Conservation (phyloP, 2,329 filamentous ascomycete genomes). For the Aspergillus fumigatus region DNA sequence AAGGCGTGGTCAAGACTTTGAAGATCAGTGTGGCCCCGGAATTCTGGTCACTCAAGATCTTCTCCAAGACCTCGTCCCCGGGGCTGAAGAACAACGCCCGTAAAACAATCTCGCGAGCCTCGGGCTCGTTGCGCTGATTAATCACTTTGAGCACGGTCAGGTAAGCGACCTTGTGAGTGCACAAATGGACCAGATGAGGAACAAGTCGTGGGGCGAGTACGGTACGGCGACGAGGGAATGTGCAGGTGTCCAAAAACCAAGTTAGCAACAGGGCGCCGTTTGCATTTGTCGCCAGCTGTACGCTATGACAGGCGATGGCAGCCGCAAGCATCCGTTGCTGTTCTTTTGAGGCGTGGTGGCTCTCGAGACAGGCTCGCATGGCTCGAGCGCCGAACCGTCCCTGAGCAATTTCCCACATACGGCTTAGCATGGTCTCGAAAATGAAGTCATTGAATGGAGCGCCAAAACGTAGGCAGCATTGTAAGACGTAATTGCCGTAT, state of each 20-base stretch:
- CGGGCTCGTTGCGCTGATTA: conserved; percentile 91
- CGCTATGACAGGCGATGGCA: conserved; percentile 91
- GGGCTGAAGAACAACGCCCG: conserved; percentile 88
- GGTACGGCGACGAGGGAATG: conserved; percentile 83
- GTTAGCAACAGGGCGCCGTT: conserved; percentile 92
- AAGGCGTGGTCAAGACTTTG: conserved; percentile 95
- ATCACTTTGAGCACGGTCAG: conserved; percentile 96
- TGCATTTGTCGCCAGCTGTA: conserved; percentile 91
- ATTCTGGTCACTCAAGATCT: conserved; percentile 83
- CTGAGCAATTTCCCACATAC: conserved; percentile 89
- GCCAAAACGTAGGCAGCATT: conserved; percentile 91
- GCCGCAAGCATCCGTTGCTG: conserved; percentile 94
- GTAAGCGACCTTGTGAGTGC: conserved; percentile 98
- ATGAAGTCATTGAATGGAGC: conserved; percentile 91
- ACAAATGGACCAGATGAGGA: conserved; percentile 87
- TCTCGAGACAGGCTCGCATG: conserved; percentile 95
- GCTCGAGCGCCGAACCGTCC: conserved; percentile 91
- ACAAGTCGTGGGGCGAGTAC: conserved; percentile 89
- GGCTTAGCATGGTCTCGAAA: conserved; percentile 92
- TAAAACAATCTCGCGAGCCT: conserved; percentile 84
- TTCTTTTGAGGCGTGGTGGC: conserved; percentile 89
- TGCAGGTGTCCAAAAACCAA: conserved; percentile 98
- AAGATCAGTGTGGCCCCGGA: conserved; percentile 96
- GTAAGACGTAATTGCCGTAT: conserved; percentile 96
- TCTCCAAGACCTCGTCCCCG: conserved; percentile 80